phyloP scores from a whole-genome alignment of 2,329 filamentous ascomycete species.

The Scedosporium aurantiacum region DNA sequence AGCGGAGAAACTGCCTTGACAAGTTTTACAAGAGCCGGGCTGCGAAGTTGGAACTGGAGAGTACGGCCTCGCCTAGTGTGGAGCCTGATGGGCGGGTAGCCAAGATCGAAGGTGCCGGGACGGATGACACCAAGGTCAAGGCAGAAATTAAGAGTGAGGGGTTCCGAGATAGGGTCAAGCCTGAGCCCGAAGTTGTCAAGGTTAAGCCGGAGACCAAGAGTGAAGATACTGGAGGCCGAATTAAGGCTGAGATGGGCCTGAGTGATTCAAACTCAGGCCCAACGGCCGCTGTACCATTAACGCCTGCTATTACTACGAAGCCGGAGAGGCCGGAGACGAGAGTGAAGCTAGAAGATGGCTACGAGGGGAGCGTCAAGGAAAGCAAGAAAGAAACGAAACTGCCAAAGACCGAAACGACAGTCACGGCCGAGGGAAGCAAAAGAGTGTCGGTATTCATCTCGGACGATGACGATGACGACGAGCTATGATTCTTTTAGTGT shows the following conservation, averaged over 20 bases:
- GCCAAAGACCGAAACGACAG: constrained; percentile 1
- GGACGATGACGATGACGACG: constrained; percentile 27
- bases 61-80: constrained; percentile 11
- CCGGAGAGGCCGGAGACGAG: constrained; percentile 1
- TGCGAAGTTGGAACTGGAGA: constrained; percentile 30
- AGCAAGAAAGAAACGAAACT: background rate
- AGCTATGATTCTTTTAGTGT: constrained; percentile 17
- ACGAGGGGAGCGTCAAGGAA: background rate
- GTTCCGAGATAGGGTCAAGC: background rate
- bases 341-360: constrained; percentile 4
- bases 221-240: background rate
- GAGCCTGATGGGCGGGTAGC: constrained; percentile 7
- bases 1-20: constrained; percentile 68
- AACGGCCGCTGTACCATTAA: background rate
- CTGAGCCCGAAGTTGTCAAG: background rate
- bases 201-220: background rate
- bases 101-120: constrained; percentile 3
- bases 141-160: constrained; percentile 8
- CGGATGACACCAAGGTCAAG: constrained; percentile 5
- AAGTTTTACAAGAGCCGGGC: constrained; percentile 64
- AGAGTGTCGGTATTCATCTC: constrained; percentile 23
- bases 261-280: too few relatives aligned
- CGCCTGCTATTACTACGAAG: constrained; percentile 4
- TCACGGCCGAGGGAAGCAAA: constrained; percentile 7
- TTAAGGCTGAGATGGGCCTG: constrained; percentile 1